Base-by-base conservation (phyloP, 2,329 filamentous ascomycete species). In the Hypoxylon sp. region DNA sequence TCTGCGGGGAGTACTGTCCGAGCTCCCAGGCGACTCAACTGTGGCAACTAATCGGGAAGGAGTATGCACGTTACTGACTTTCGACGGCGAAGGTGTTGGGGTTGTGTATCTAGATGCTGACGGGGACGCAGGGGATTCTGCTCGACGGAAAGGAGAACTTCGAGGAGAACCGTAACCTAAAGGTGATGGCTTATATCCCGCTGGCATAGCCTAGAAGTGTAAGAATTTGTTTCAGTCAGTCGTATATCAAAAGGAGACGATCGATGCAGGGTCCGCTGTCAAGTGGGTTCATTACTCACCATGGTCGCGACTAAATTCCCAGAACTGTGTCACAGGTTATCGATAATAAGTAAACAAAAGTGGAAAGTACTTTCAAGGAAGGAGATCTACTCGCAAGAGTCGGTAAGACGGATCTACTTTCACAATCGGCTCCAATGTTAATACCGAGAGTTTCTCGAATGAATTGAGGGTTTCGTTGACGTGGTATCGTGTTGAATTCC, bases 141-240 rank as follows among this genome's bases (percentile, higher is more conserved):
- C 84, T 72, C 88, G 81, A 65, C 88, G 86, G 77, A 91, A 91
- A 11, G 89, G 89, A 55, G 89, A 91, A 75, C 82, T 86, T 78
- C 92, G 88, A 73, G 88, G 87, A 51, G 91, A 91, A 71, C 90
- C 90, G 80, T 91, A 92, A 67, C 90, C 90, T 67, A 93, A 81
- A 60, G 90, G 90, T 24, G 91, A 92, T 13, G 90, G 90, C 79
- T 92, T 92, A 80, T 91, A 93, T 63, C 87, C 82, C 54, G 83
- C 78, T 63, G 82, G 84, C 78, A 83, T 86, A 78, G 83, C 85
- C 88, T 87, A 46, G 48, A 55, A 62, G 14, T 48, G 51, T 54
- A 69, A 55, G 59, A 69, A 67, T 70, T 55, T 57, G 52, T 46
- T 56, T 55, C 51, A 59, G 51, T 48, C 50, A 68, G 63, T 70